Evolutionary conservation across 306 rosid species (phyloP), one percentile per base, ranked within the genome.

Genomic region (Rubus parviflorus): DNA sequence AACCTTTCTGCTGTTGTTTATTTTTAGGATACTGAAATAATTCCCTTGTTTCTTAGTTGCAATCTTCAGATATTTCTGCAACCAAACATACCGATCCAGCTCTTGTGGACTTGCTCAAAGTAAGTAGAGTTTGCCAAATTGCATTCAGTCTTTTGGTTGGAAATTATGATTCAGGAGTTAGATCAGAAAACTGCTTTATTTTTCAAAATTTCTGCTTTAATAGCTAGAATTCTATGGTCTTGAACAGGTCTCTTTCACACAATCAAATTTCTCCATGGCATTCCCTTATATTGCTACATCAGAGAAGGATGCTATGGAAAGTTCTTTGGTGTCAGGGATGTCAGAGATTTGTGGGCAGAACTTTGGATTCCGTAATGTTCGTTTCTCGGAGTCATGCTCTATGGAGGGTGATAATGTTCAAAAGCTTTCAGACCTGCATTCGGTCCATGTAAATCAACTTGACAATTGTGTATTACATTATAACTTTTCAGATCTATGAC

Each of bases 251-350:
- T 88, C 97, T 79, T 92, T 90, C 81, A 70, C 90, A 51, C 82
- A 74, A 77, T 90, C 97, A 70, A 95, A 92, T 83, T 88, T 90
- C 69, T 95, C 98, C 79, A 77, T 92, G 88, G 97, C 97, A 37
- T 92, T 92, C 86, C 98, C 98, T 25, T 95, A 92, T 82, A 86
- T 95, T 78, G 85, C 90, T 77, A 84, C 91, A 66, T 85, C 96
- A 52, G 93, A 88, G 84, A 87, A 84, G 47, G 93, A 84, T 79
- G 57, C 83, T 37, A 74, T 92, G 77, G 97, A 85, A 82, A 86
- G 84, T 41, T 82, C 71, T 12, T 75, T 92, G 89, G 89, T 95
- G 72, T 83, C 87, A 38, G 98, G 93, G 84, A 87, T 95, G 68
- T 67, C 86, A n/a, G 89, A 92, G 85, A 87, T 85, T 22, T 92